These are phyloP conservation scores for Geotrichum australiense DNA, from an alignment of 1,139 yeast species.

Conservation along the genomic window DNA sequence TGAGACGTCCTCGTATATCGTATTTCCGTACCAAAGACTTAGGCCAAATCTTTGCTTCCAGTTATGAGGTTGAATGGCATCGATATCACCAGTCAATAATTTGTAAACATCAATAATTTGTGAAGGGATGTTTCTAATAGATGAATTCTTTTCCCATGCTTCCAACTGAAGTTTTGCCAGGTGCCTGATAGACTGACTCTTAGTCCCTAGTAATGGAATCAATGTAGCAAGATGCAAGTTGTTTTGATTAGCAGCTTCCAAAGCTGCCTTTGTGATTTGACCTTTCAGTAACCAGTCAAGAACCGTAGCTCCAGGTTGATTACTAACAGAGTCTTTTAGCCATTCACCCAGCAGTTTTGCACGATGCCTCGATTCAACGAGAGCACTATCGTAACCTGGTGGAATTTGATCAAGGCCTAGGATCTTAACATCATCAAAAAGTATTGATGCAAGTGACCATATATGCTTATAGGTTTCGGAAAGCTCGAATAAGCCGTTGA, in stretches of 20 bases:
- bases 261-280: slow-evolving; percentile 55
- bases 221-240: slow-evolving; percentile 65
- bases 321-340: slow-evolving; percentile 51
- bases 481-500: slow-evolving; percentile 14
- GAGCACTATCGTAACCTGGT: slow-evolving; percentile 29
- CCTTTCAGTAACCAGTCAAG: slow-evolving; percentile 2
- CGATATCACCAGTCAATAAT: slow-evolving; percentile 51
- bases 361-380: slow-evolving; percentile 38
- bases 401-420: slow-evolving; percentile 26
- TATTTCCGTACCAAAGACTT: slow-evolving; percentile 53
- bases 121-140: slow-evolving; percentile 43
- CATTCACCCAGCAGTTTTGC: slow-evolving; percentile 48
- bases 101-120: slow-evolving; percentile 54
- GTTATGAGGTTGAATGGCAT: slow-evolving; percentile 34
- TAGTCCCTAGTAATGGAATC: slow-evolving; percentile 65
- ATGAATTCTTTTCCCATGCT: slow-evolving; percentile 52
- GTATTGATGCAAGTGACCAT: slow-evolving; percentile 51
- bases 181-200: slow-evolving; percentile 43
- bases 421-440: slow-evolving; percentile 44
- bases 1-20: slow-evolving; percentile 35
- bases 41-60: slow-evolving; percentile 64
- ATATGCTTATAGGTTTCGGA: slow-evolving; percentile 16
- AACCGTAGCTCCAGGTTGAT: slow-evolving; percentile 43
- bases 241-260: slow-evolving; percentile 48
- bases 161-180: slow-evolving; percentile 56